Evolutionary conservation across 208 protist species (phyloP).

Genomic region (Crithidia bombi): DNA sequence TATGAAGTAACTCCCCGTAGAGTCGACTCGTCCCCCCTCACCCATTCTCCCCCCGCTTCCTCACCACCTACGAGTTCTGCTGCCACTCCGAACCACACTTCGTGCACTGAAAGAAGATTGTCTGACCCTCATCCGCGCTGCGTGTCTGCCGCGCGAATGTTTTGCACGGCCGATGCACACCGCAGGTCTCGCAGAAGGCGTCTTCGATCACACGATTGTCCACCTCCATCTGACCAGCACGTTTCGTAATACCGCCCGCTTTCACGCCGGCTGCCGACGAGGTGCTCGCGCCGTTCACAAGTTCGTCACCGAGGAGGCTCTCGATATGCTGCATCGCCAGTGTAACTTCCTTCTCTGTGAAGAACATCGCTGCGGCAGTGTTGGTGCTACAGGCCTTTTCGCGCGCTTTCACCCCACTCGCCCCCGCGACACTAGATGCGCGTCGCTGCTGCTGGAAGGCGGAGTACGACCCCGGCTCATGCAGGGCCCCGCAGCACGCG

Average conservation of each 20-base stretch:
- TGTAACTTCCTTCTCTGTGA: slow-evolving; percentile 51
- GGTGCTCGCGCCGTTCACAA: not conserved
- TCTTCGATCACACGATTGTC: slow-evolving; percentile 89
- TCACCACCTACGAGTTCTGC: slow-evolving; percentile 78
- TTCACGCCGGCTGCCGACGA: slow-evolving; percentile 7
- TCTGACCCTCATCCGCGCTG: slow-evolving; percentile 93
- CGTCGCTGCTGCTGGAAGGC: slow-evolving; percentile 24
- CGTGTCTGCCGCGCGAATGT: slow-evolving; percentile 89
- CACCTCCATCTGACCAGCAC: slow-evolving; percentile 55
- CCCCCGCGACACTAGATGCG: not conserved
- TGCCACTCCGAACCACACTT: slow-evolving; percentile 88
- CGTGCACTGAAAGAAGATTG: slow-evolving; percentile 92
- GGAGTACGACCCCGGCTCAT: slow-evolving; percentile 34
- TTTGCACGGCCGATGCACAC: slow-evolving; percentile 67
- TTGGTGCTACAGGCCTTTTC: slow-evolving; percentile 25
- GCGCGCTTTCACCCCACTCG: not conserved
- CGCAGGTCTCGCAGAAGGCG: slow-evolving; percentile 86
- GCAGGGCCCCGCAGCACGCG: slow-evolving; percentile 47
- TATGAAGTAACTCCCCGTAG: too few relatives aligned
- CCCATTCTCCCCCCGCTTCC: not conserved
- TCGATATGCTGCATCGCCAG: slow-evolving; percentile 35
- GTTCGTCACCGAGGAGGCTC: slow-evolving; percentile 17
- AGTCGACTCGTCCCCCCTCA: too few relatives aligned
- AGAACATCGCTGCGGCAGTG: slow-evolving; percentile 52
- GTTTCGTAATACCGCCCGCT: slow-evolving; percentile 4